phyloP scores from a whole-genome alignment of 2,329 filamentous ascomycete species.

The Chaetothyriales sp. region DNA sequence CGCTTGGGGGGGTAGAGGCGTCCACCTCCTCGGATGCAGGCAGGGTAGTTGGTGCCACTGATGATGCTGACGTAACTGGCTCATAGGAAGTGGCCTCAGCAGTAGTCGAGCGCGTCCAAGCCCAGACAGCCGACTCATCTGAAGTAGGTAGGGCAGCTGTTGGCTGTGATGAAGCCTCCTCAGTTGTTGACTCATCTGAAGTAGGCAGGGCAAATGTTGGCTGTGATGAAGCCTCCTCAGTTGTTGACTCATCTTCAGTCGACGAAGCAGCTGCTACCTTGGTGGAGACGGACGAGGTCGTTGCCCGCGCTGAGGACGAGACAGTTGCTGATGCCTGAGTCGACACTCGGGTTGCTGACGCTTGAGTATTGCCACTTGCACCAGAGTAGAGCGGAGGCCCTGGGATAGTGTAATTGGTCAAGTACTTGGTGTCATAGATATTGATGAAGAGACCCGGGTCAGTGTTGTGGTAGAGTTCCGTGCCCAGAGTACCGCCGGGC shows the following conservation, averaged over 20 bases:
- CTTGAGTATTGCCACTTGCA: neutral
- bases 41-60: neutral
- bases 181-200: too few species aligned
- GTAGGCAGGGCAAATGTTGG: neutral
- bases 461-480: constrained; percentile 39
- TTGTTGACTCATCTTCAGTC: too few species aligned
- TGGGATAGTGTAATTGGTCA: constrained; percentile 35
- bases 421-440: constrained; percentile 34
- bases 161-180: neutral
- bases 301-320: neutral
- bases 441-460: constrained; percentile 46
- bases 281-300: neutral
- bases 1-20: too few species aligned
- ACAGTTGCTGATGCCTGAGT: neutral
- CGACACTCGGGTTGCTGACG: neutral
- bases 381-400: constrained; percentile 19
- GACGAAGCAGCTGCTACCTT: neutral
- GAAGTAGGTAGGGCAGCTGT: neutral
- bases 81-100: too few species aligned
- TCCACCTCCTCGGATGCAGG: neutral
- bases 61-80: neutral
- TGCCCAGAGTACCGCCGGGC: constrained; percentile 37
- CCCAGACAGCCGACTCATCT: too few species aligned
- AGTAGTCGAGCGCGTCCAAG: too few species aligned
- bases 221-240: neutral